These are phyloP conservation scores for Leptosphaerulina australis DNA, from an alignment of 2,329 filamentous ascomycete species.

Conservation along the genomic window DNA sequence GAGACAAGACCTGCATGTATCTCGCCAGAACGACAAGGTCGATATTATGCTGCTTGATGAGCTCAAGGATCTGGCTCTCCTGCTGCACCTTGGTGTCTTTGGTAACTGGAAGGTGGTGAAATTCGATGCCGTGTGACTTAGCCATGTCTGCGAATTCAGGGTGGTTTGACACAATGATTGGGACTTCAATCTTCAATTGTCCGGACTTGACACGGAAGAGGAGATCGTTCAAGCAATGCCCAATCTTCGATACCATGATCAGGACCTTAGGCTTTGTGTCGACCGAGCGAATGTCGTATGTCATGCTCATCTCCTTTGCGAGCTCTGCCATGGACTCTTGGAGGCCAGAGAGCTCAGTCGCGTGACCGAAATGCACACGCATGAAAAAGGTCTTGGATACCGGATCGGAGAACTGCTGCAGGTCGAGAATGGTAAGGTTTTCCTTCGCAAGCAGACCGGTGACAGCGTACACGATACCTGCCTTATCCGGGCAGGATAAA, in stretches of 20 bases:
- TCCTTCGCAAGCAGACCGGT: constrained; percentile 76
- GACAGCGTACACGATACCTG: constrained; percentile 84
- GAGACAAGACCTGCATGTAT: constrained; percentile 87
- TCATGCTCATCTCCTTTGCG: constrained; percentile 68
- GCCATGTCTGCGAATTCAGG: constrained; percentile 73
- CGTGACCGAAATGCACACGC: constrained; percentile 80
- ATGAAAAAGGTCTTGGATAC: constrained; percentile 81
- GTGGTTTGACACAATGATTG: constrained; percentile 83
- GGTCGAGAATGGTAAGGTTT: constrained; percentile 80
- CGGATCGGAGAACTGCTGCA: constrained; percentile 83
- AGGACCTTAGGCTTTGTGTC: constrained; percentile 74
- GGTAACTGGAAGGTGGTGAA: constrained; percentile 80
- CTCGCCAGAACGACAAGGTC: constrained; percentile 81
- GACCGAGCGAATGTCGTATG: constrained; percentile 72
- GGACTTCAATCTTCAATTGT: constrained; percentile 76
- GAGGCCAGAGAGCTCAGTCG: constrained; percentile 51
- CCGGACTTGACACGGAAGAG: constrained; percentile 78
- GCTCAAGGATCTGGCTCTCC: constrained; percentile 72
- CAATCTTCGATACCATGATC: constrained; percentile 90
- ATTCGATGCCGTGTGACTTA: constrained; percentile 75
- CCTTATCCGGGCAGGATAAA: constrained; percentile 81
- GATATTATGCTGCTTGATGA: constrained; percentile 71
- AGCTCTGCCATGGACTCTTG: constrained; percentile 66
- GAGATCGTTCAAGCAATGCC: constrained; percentile 83
- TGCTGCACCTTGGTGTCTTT: constrained; percentile 78